Percentiles rank a stretch among this genome's conserved stretches.
Conservation (phyloP, 805 yeast species). For the Brettanomyces custersianus region DNA sequence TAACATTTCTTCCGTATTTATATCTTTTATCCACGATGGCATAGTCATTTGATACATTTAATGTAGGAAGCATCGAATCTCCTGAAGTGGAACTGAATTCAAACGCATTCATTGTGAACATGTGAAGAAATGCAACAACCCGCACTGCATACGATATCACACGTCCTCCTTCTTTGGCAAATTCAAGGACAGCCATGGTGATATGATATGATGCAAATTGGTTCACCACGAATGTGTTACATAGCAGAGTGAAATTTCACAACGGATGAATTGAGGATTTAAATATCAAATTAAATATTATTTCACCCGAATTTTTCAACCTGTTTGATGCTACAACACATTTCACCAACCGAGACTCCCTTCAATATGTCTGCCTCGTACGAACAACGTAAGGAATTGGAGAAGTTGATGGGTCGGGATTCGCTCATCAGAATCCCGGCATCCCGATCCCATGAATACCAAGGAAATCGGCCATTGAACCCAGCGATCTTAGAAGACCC, state of each 20-base stretch:
- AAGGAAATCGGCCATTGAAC: conserved; percentile 9
- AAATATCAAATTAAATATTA: too few species aligned
- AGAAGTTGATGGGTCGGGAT: conserved; percentile 73
- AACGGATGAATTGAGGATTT: too few species aligned
- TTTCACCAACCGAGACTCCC: too few species aligned
- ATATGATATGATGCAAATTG: not conserved
- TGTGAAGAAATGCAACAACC: conserved; percentile 58
- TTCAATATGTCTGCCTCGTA: conserved; percentile 33
- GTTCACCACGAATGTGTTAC: too few species aligned
- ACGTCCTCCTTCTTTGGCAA: conserved; percentile 7
- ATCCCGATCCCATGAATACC: conserved; percentile 2
- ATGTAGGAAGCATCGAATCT: conserved; percentile 91
- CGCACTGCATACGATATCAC: conserved; percentile 35
- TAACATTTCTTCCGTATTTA: conserved; percentile 53
- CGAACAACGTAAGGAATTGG: conserved; percentile 66
- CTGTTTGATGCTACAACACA: too few species aligned
- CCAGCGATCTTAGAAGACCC: conserved; percentile 37
- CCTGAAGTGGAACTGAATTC: conserved; percentile 61
- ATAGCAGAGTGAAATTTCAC: too few species aligned
- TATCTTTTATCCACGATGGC: conserved; percentile 66
- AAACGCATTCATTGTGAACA: conserved; percentile 24
- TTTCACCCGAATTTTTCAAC: too few species aligned
- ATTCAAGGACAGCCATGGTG: not conserved
- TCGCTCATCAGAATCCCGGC: conserved; percentile 25
- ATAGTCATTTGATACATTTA: conserved; percentile 65